These are phyloP conservation scores for Senecio squalidus DNA, from an alignment of 140 eudicot species.

Conservation along the genomic window DNA sequence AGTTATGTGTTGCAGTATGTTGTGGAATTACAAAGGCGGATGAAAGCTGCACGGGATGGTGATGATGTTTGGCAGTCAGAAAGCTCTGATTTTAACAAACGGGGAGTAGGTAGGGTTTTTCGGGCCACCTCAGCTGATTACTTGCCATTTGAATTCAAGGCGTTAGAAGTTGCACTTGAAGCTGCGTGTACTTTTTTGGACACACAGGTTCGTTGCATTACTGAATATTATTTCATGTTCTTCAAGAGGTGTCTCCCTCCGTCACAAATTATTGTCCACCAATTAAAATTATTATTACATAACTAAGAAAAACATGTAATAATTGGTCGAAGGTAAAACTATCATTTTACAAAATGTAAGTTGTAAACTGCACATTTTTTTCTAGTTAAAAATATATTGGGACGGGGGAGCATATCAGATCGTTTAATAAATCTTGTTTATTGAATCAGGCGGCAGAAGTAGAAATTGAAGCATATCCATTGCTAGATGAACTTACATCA, in stretches of 20 bases:
- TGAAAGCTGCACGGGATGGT: conserved; percentile 49
- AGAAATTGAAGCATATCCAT: conserved; percentile 90
- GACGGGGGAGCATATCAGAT: too few relatives aligned
- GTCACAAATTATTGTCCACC: too few relatives aligned
- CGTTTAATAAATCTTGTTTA: too few relatives aligned
- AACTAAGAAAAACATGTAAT: too few relatives aligned
- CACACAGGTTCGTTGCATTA: conserved; percentile 60
- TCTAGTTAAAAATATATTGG: too few relatives aligned
- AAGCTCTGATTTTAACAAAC: conserved; percentile 38
- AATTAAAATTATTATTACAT: too few relatives aligned
- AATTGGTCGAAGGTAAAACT: too few relatives aligned
- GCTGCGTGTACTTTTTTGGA: conserved; percentile 92
- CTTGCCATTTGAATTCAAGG: conserved; percentile 92
- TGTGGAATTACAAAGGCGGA: conserved; percentile 71
- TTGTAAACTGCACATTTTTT: too few relatives aligned
- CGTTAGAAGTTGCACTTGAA: conserved; percentile 94
- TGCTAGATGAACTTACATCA: conserved; percentile 90
- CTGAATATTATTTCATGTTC: neutral
- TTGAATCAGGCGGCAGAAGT: conserved; percentile 70
- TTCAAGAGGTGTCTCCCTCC: too few relatives aligned
- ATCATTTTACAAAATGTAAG: too few relatives aligned
- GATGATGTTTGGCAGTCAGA: conserved; percentile 79
- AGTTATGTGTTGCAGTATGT: conserved; percentile 81
- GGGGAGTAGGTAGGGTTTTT: conserved; percentile 54
- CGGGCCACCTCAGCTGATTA: conserved; percentile 70